Evolutionary conservation across 2,329 filamentous ascomycete species (phyloP).

Genomic region (Diaporthe citriasiana): DNA sequence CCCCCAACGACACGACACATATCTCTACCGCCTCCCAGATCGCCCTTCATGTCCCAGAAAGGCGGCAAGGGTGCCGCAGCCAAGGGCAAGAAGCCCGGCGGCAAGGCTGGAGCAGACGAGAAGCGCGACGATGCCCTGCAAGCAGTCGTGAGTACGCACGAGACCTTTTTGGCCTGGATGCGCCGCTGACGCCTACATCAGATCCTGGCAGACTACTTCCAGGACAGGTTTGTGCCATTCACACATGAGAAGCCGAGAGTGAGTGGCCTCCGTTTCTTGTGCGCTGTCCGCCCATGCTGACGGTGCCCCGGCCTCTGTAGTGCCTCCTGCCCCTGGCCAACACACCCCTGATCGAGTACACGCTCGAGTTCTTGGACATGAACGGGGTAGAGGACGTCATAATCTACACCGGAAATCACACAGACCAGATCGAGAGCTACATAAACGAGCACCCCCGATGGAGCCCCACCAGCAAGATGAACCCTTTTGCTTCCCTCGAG

Average conservation of each 20-base stretch:
- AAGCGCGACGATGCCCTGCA: slow-evolving; percentile 72
- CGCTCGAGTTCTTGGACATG: slow-evolving; percentile 94
- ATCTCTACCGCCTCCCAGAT: background rate
- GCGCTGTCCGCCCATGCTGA: slow-evolving; percentile 39
- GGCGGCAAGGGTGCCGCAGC: slow-evolving; percentile 53
- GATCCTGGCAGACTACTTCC: slow-evolving; percentile 95
- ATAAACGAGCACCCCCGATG: slow-evolving; percentile 81
- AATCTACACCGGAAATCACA: slow-evolving; percentile 91
- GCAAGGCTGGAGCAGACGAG: slow-evolving; percentile 62
- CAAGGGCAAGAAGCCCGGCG: slow-evolving; percentile 68
- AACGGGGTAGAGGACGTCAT: slow-evolving; percentile 95
- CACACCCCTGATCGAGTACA: slow-evolving; percentile 96
- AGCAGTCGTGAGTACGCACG: slow-evolving; percentile 63
- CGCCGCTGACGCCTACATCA: slow-evolving; percentile 54
- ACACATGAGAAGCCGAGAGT: slow-evolving; percentile 90
- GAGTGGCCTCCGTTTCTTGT: slow-evolving; percentile 51
- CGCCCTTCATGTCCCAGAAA: slow-evolving; percentile 58
- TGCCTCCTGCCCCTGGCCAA: slow-evolving; percentile 95
- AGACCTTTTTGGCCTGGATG: slow-evolving; percentile 45
- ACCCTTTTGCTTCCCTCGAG: slow-evolving; percentile 83
- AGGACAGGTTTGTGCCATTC: slow-evolving; percentile 91
- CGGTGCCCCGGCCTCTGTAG: slow-evolving; percentile 58
- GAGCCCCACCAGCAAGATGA: slow-evolving; percentile 69
- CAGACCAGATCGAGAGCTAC: slow-evolving; percentile 88
- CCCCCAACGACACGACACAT: no score